phyloP scores from a whole-genome alignment of 345 rosid genomes.

The Corchorus olitorius region DNA sequence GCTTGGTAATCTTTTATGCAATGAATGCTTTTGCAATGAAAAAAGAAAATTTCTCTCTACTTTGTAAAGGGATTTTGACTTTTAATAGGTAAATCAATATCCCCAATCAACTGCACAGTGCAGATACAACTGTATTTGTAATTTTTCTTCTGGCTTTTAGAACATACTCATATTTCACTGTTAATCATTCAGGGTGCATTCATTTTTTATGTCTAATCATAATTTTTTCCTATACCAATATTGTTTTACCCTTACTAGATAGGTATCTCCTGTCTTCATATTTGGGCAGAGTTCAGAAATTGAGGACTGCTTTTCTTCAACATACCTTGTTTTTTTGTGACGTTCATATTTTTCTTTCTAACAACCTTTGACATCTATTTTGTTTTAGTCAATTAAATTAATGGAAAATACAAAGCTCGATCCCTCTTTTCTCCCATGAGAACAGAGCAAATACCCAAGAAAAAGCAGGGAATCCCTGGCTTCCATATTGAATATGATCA shows the following conservation, averaged over 20 bases:
- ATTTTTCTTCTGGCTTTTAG: constrained; percentile 17
- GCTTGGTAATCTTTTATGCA: neutral
- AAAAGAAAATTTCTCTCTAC: neutral
- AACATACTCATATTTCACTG: neutral
- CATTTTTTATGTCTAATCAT: constrained; percentile 17
- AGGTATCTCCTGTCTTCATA: constrained; percentile 29
- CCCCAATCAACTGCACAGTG: neutral
- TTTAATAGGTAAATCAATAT: neutral
- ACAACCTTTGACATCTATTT: constrained; percentile 31
- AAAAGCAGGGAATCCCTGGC: neutral
- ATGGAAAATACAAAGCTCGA: constrained; percentile 12
- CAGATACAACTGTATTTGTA: constrained; percentile 4
- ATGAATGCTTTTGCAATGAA: constrained; percentile 3
- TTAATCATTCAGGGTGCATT: constrained; percentile 9
- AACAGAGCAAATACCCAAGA: constrained; percentile 16
- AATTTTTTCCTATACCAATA: neutral
- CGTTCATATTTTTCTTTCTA: constrained; percentile 23
- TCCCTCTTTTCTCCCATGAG: constrained; percentile 9
- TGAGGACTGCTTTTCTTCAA: constrained; percentile 33
- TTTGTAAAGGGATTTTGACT: neutral
- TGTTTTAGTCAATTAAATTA: constrained; percentile 14
- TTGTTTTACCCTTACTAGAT: constrained; percentile 36
- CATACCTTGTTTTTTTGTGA: constrained; percentile 20
- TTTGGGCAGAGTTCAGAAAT: constrained; percentile 25
- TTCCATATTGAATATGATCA: constrained; percentile 1